A percentile compares a stretch with the other conserved stretches of the same genome.
These are phyloP conservation scores for Fragilariopsis cylindrus DNA, from an alignment of 108 stramenopile species.

Conservation along the genomic window DNA sequence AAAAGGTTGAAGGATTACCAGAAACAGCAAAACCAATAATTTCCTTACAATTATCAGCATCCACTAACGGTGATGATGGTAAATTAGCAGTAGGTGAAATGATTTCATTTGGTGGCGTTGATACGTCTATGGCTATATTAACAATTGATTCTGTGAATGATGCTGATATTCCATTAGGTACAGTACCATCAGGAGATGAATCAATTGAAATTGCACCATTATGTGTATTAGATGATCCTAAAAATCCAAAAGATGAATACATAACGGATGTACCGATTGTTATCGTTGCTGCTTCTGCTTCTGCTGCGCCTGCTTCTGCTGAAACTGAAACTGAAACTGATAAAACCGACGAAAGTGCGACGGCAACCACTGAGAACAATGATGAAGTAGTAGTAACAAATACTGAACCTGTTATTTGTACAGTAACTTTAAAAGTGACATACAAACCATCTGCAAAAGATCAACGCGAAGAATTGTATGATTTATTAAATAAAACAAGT, in stretches of 20 bases:
- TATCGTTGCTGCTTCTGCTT: conserved; percentile 41
- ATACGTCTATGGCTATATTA: conserved; percentile 64
- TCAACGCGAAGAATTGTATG: conserved; percentile 69
- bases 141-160: conserved; percentile 51
- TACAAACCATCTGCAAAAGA: conserved; percentile 79
- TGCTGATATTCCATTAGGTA: conserved; percentile 55
- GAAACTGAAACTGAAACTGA: conserved; percentile 12
- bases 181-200: neutral
- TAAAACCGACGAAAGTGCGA: conserved; percentile 3
- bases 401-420: conserved; percentile 43
- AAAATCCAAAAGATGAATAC: conserved; percentile 37
- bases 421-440: conserved; percentile 55
- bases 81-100: conserved; percentile 28
- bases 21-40: conserved; percentile 45
- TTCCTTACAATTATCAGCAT: conserved; percentile 72
- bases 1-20: conserved; percentile 56
- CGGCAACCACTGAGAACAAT: conserved; percentile 7
- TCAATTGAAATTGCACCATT: conserved; percentile 63
- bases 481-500: conserved; percentile 70
- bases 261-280: conserved; percentile 50
- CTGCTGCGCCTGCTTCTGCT: neutral
- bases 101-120: conserved; percentile 57
- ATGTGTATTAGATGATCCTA: conserved; percentile 38
- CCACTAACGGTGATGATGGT: conserved; percentile 57
- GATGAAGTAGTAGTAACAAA: conserved; percentile 26